Base-by-base conservation (phyloP, 2,329 filamentous ascomycete genomes). In the Curvularia hawaiiensis region DNA sequence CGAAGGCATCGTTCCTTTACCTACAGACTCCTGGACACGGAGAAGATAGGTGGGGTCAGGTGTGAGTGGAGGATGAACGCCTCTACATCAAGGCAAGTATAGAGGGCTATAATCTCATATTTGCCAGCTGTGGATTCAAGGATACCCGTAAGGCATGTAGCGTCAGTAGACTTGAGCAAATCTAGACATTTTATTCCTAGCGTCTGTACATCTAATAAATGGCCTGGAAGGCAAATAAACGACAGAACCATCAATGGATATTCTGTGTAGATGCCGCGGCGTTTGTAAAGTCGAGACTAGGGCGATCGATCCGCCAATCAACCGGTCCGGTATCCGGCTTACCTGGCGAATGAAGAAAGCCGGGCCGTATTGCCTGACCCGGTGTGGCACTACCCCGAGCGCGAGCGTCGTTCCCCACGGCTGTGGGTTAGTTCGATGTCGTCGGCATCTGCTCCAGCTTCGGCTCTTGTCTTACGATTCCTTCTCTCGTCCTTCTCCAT, bases 361-460 rank as follows among this genome's bases (percentile, higher is more conserved):
- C 66, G 67, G 67, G 48, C 54, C 54, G 66, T 54, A 61, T 59
- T 70, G 60, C 69, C 62, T 60, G 24, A 58, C 63, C 70, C 67
- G 67, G 69, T 48, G 46, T 26, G 31, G 44, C 45, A 62, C 64
- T 63, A 65, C 59, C 66, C 68, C 66, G 66, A 70, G 57, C 48
- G 61, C 66, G 66, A 70, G 57, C 48, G 61, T 48, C 43, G 43
- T 43, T 47, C 66, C 62, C 64, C 67, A 58, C 59, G 45, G 52
- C 47, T 50, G 43, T 54, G 59, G 57, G 56, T 58, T 54, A 56
- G 61, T 51, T 59, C 46, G 43, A 59, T 54, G 40, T 54, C 50
- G 63, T 63, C 64, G 64, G 64, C 60, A 38, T 65, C 53, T 66
- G 62, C 64, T 63, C 40, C 57, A 51, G 40, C 53, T 56, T 56